Conservation (phyloP, 1,139 yeast species). For the Pichia norvegensis region DNA sequence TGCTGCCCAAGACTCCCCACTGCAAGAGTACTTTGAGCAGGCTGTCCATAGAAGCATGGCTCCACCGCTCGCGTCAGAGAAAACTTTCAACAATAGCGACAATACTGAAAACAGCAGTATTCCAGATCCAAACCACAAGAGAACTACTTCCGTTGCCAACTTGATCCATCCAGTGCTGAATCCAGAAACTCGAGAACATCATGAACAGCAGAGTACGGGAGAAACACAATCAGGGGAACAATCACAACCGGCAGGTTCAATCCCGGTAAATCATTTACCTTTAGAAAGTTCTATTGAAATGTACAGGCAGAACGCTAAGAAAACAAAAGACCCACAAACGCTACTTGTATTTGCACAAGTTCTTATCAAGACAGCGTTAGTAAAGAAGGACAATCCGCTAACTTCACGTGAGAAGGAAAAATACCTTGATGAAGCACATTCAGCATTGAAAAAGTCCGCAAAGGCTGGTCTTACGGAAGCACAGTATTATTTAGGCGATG, state of each 20-base stretch:
- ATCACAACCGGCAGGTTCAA: neutral
- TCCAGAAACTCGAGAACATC: neutral
- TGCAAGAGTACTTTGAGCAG: neutral
- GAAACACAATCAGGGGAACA: neutral
- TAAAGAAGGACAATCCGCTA: constrained; percentile 15
- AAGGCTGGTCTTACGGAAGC: constrained; percentile 86
- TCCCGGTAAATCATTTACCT: constrained; percentile 43
- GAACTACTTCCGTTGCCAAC: constrained; percentile 7
- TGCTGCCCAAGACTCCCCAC: neutral
- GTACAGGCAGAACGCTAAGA: constrained; percentile 79
- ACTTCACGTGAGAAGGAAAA: constrained; percentile 33
- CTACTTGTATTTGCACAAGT: constrained; percentile 82
- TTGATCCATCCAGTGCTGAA: constrained; percentile 8
- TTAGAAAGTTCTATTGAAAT: constrained; percentile 80
- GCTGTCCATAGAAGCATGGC: neutral
- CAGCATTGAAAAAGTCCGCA: constrained; percentile 61
- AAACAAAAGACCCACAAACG: constrained; percentile 75
- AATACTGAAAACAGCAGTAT: neutral
- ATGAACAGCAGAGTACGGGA: no score
- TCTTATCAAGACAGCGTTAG: constrained; percentile 20
- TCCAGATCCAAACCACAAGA: neutral
- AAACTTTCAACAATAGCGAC: no score
- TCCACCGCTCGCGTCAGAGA: no score
- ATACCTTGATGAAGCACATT: constrained; percentile 68
- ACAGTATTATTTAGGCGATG: constrained; percentile 84